Percentiles rank a stretch among this genome's conserved stretches.
phyloP scores from a whole-genome alignment of 768 basidiomycete species.

The Hydnomerulius pinastri region DNA sequence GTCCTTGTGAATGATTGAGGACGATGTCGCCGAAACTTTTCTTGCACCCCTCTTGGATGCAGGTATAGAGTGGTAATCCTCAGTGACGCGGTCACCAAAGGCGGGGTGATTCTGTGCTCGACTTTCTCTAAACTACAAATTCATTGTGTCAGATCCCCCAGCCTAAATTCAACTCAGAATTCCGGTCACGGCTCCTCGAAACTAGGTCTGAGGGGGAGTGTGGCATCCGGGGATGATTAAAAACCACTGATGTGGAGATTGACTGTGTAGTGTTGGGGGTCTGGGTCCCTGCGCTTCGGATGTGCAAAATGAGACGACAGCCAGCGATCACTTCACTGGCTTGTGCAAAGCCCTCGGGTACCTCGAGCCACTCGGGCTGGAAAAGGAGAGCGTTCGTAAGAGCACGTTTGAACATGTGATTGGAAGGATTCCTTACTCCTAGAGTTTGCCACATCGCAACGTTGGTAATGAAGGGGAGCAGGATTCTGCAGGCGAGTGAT shows the following conservation, averaged over 20 bases:
- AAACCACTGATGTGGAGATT: neutral
- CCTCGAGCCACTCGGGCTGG: constrained; percentile 1
- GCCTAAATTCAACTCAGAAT: no score
- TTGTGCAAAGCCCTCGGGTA: constrained; percentile 2
- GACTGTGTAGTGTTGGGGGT: neutral
- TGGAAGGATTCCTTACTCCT: neutral
- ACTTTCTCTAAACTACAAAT: no score
- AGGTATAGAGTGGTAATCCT: no score
- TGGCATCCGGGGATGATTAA: neutral
- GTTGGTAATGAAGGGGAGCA: neutral
- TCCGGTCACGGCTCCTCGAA: no score
- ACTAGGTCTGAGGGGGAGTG: neutral
- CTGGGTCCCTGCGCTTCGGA: neutral
- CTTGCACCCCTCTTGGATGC: no score
- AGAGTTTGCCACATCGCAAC: neutral
- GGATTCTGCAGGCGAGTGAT: neutral
- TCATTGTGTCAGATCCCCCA: no score
- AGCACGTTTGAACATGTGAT: neutral
- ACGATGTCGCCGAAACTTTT: no score
- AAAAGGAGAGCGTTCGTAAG: neutral
- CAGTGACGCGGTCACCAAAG: no score
- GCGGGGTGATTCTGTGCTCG: no score
- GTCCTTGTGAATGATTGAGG: no score
- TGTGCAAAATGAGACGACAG: constrained; percentile 3
- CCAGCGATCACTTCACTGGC: neutral